phyloP scores from a whole-genome alignment of 2,329 filamentous ascomycete species.

The Monilinia vaccinii-corymbosi region DNA sequence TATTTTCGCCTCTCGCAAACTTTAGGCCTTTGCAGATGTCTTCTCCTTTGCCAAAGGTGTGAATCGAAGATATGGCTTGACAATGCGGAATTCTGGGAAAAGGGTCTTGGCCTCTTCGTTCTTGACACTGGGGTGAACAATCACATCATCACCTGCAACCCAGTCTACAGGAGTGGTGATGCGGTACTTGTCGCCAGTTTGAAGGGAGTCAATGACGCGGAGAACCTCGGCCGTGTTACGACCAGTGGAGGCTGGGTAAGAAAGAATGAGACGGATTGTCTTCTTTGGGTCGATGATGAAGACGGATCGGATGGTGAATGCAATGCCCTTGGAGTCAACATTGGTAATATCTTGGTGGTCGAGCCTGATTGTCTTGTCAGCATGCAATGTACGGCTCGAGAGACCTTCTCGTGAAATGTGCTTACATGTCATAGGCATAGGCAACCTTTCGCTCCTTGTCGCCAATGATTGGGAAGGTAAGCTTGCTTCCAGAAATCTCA shows the following conservation, averaged over 20 bases:
- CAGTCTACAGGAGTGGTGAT: constrained; percentile 88
- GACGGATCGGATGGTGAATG: constrained; percentile 89
- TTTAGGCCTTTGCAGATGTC: constrained; percentile 26
- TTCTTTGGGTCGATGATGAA: constrained; percentile 93
- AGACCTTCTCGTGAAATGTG: constrained; percentile 1
- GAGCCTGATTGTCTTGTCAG: constrained; percentile 39
- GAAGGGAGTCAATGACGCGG: constrained; percentile 68
- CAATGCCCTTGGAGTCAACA: constrained; percentile 72
- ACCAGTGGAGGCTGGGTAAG: constrained; percentile 86
- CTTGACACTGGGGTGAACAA: constrained; percentile 74
- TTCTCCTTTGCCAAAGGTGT: constrained; percentile 53
- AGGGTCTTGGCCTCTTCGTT: constrained; percentile 81
- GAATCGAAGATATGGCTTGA: constrained; percentile 68
- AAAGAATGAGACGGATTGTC: constrained; percentile 86
- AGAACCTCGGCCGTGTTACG: constrained; percentile 74
- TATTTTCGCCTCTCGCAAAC: background rate
- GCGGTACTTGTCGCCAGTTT: constrained; percentile 80
- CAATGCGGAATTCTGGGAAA: constrained; percentile 66
- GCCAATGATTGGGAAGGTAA: constrained; percentile 72
- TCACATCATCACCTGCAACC: constrained; percentile 82
- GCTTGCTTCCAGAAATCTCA: constrained; percentile 62
- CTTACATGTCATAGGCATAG: constrained; percentile 69
- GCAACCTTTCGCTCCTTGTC: constrained; percentile 73
- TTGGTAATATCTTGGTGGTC: constrained; percentile 76
- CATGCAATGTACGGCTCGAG: background rate